Percentiles rank a stretch among this genome's conserved stretches.
Evolutionary conservation across 164 flowering plant species (phyloP).

Genomic region (Annona squamosa): DNA sequence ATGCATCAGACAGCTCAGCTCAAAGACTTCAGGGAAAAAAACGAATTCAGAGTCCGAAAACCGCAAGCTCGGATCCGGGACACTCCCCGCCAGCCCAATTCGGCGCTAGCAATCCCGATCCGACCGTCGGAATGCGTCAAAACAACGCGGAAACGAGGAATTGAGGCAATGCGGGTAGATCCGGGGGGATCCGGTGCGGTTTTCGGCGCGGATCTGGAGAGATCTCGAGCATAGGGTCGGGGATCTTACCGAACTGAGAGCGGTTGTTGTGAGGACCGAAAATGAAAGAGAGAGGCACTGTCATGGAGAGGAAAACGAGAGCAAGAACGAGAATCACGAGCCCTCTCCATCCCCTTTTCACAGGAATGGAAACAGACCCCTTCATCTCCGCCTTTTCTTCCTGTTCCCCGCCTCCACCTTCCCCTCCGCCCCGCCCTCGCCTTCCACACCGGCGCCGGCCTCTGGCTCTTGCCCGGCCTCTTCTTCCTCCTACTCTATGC

Average conservation of each 20-base stretch:
- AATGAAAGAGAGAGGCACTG: conserved; percentile 79
- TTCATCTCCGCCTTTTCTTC: conserved; percentile 32
- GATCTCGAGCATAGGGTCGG: neutral
- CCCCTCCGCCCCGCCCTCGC: conserved; percentile 6
- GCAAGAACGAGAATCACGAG: conserved; percentile 57
- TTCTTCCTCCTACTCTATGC: neutral
- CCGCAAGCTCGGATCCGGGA: neutral
- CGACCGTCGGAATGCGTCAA: neutral
- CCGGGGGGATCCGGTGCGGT: neutral
- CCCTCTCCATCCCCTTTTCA: conserved; percentile 75
- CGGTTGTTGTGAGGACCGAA: conserved; percentile 37
- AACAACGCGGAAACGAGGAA: neutral
- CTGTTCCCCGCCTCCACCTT: conserved; percentile 4
- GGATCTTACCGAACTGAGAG: conserved; percentile 27
- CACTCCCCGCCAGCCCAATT: neutral
- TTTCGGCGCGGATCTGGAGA: neutral
- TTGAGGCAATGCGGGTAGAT: neutral
- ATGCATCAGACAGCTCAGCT: neutral
- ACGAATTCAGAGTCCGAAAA: neutral
- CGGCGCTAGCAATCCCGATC: neutral
- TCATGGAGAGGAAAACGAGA: conserved; percentile 83
- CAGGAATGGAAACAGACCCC: conserved; percentile 33
- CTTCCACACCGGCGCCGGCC: too few relatives aligned
- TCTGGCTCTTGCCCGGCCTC: neutral
- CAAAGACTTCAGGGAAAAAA: neutral